Percentiles rank a stretch among this genome's conserved stretches.
Conservation (phyloP, 306 rosid species). For the Ochetophila trinervis region DNA sequence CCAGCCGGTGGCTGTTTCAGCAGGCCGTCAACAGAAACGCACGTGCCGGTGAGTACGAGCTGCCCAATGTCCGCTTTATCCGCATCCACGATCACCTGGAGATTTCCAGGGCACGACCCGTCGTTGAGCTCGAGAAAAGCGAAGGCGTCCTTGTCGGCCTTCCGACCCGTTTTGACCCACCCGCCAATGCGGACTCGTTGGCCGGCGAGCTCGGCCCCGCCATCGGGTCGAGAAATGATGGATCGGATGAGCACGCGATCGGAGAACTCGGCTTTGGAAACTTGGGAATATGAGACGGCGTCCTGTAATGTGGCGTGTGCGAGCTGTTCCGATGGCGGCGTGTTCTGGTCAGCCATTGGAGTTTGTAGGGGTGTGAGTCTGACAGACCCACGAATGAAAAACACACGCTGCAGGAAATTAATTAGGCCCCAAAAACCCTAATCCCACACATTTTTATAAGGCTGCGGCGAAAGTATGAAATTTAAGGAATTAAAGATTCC, state of each 20-base stretch:
- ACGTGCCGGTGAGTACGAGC: conserved; percentile 81
- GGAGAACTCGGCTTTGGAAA: conserved; percentile 57
- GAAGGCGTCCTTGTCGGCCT: conserved; percentile 91
- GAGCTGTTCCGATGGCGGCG: conserved; percentile 49
- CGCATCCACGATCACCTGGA: conserved; percentile 83
- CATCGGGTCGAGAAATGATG: conserved; percentile 60
- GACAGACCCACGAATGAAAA: no score
- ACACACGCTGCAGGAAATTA: neutral
- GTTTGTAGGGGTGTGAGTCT: neutral
- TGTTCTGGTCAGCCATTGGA: conserved; percentile 42
- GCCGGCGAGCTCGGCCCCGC: conserved; percentile 74
- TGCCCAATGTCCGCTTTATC: conserved; percentile 64
- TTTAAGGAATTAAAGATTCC: neutral
- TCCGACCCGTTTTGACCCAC: conserved; percentile 94
- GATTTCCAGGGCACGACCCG: conserved; percentile 73
- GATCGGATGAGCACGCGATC: conserved; percentile 71
- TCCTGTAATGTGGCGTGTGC: conserved; percentile 35
- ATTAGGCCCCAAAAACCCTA: neutral
- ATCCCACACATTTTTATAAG: no score
- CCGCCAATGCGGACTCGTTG: conserved; percentile 65
- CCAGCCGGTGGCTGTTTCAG: conserved; percentile 82
- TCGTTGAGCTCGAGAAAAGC: conserved; percentile 90
- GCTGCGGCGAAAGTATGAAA: no score
- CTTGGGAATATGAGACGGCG: neutral
- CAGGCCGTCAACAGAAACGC: conserved; percentile 66